phyloP scores from a whole-genome alignment of 78 protist species.

The Tieghemostelium lacteum region DNA sequence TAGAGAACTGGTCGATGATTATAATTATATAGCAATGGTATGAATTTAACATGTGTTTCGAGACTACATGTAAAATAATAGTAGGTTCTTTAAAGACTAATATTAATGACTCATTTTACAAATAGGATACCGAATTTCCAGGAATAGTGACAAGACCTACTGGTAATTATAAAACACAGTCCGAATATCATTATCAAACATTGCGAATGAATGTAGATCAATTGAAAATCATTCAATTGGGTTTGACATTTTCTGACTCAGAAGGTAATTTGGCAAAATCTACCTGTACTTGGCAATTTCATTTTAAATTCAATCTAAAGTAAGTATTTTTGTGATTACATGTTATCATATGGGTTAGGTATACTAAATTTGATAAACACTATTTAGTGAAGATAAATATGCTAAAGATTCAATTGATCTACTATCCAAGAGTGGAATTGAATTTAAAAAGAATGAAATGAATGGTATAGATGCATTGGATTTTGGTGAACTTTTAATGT shows the following conservation, averaged over 20 bases:
- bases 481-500: slow-evolving; percentile 93
- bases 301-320: slow-evolving; percentile 95
- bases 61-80: too few relatives aligned
- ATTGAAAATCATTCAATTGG: slow-evolving; percentile 97
- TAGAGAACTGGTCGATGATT: slow-evolving; percentile 85
- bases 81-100: too few relatives aligned
- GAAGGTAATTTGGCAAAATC: slow-evolving; percentile 90
- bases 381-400: slow-evolving; percentile 89
- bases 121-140: slow-evolving; percentile 99
- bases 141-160: slow-evolving; percentile 96
- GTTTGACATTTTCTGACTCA: slow-evolving; percentile 95
- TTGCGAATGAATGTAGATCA: slow-evolving; percentile 96
- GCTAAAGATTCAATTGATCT: slow-evolving; percentile 98
- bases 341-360: too few relatives aligned
- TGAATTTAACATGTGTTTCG: too few relatives aligned
- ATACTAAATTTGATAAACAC: background rate
- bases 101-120: too few relatives aligned
- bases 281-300: slow-evolving; percentile 98
- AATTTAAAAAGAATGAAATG: slow-evolving; percentile 87
- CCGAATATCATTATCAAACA: slow-evolving; percentile 93
- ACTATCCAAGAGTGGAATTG: slow-evolving; percentile 95
- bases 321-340: slow-evolving; percentile 15
- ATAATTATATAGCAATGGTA: slow-evolving; percentile 96
- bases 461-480: slow-evolving; percentile 90
- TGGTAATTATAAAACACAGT: slow-evolving; percentile 82